These are phyloP conservation scores for Ophiobolus disseminans DNA, from an alignment of 2,329 filamentous ascomycete genomes.

Conservation along the genomic window DNA sequence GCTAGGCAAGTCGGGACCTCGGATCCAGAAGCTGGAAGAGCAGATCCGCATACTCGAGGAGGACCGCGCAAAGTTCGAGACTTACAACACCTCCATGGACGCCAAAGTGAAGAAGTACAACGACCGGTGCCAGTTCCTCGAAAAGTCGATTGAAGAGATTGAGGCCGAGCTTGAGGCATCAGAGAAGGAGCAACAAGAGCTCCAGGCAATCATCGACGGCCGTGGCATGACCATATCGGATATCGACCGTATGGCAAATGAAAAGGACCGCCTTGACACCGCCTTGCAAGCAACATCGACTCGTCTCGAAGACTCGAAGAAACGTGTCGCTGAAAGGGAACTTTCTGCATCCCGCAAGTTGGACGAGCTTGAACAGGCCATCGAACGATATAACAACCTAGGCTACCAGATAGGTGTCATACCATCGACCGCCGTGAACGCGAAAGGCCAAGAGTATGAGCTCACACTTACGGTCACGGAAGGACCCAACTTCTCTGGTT, in stretches of 20 bases:
- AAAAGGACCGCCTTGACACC: constrained; percentile 90
- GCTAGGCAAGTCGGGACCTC: constrained; percentile 83
- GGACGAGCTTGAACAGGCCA: constrained; percentile 88
- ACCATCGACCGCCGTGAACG: constrained; percentile 81
- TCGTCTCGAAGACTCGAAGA: constrained; percentile 84
- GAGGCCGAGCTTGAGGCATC: constrained; percentile 82
- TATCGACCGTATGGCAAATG: constrained; percentile 98
- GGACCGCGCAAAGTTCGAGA: constrained; percentile 92
- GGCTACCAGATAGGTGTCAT: constrained; percentile 95
- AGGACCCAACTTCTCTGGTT: constrained; percentile 71
- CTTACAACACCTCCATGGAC: constrained; percentile 86
- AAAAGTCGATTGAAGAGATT: constrained; percentile 83
- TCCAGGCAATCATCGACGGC: constrained; percentile 88
- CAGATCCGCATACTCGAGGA: constrained; percentile 93
- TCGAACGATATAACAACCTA: constrained; percentile 91
- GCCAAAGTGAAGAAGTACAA: constrained; percentile 90
- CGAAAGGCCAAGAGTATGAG: constrained; percentile 85
- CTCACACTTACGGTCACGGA: constrained; percentile 82
- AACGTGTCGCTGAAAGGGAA: constrained; percentile 83
- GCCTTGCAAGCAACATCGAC: constrained; percentile 78
- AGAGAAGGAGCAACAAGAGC: constrained; percentile 78
- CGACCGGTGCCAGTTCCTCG: constrained; percentile 78
- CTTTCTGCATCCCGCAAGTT: constrained; percentile 83
- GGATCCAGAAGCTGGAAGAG: constrained; percentile 83
- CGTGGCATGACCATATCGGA: constrained; percentile 97